Evolutionary conservation across 179 eudicot genomes (phyloP), one percentile per base, ranked within the genome.

Genomic region (Camellia oleifera): DNA sequence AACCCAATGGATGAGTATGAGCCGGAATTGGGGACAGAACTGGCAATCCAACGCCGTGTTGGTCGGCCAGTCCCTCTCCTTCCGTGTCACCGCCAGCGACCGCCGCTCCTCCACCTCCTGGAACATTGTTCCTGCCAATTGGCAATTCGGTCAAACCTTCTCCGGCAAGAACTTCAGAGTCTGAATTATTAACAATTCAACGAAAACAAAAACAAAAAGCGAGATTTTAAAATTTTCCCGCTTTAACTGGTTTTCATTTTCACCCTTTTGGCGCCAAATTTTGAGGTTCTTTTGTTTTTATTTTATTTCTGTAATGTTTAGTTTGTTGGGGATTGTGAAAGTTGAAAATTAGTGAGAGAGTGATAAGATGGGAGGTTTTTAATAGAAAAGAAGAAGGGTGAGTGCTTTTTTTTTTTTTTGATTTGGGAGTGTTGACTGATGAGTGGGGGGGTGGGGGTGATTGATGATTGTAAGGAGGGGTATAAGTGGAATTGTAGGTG

Each of bases 11-110:
- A 90, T 93, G 89, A 82, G 86, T 62, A 82, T 93, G 95, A 91
- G 95, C 84, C 84, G 97, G 5, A 93, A 93, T 85, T 93, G 97
- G 97, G 97, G 97, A 2, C 97, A 93, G 66, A 93, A 93, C 46
- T 93, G 97, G 97, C 95, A 92, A 77, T 89, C 97, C 0, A 92
- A 91, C 52, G 80, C 91, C 0, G 93, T 88, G 6, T 63, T 92
- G 61, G 89, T 89, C 26, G 97, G 97, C 17, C 97, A 93, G 52
- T 67, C 95, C 7, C 92, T 93, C 67, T 93, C 97, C 42, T 93
- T 93, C 80, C 80, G 95, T 40, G 91, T 93, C 56, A 77, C 81
- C 4, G 91, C 78, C 42, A 91, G 97, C 77, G 97, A 93, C 73
- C 76, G 90, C 20, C 86, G 95, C 23, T 84, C 82, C 14, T 90